Percentiles rank a stretch among this genome's conserved stretches.
These are phyloP conservation scores for Rhizopus stolonifer DNA, from an alignment of 371 early-diverging fungal genomes.

Conservation along the genomic window DNA sequence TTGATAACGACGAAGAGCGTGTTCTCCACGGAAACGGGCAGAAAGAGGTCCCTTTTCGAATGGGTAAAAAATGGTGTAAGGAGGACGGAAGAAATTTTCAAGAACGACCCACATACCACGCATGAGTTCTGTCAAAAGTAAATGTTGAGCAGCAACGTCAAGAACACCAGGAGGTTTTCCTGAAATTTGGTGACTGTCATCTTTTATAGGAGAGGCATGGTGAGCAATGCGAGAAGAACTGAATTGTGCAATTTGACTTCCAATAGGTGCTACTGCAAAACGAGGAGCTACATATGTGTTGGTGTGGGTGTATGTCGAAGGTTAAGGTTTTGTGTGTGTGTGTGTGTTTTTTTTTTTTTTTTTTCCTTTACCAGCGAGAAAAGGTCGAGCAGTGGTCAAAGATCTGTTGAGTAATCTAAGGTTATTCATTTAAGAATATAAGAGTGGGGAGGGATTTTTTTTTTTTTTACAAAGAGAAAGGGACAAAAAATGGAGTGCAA, in stretches of 20 bases:
- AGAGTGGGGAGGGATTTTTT: slow-evolving; percentile 21
- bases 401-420: slow-evolving; percentile 21
- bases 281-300: slow-evolving; percentile 24
- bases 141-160: slow-evolving; percentile 79
- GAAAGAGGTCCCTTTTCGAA: slow-evolving; percentile 93
- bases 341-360: too few relatives aligned
- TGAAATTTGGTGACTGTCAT: slow-evolving; percentile 30
- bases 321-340: too few relatives aligned
- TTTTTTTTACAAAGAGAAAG: too few relatives aligned
- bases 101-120: slow-evolving; percentile 91
- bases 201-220: slow-evolving; percentile 35
- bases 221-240: slow-evolving; percentile 32
- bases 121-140: slow-evolving; percentile 90
- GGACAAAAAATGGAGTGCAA: too few relatives aligned
- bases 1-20: slow-evolving; percentile 94
- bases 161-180: slow-evolving; percentile 51
- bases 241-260: slow-evolving; percentile 38
- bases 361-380: slow-evolving; percentile 16
- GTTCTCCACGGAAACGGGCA: slow-evolving; percentile 97
- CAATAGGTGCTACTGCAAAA: slow-evolving; percentile 38
- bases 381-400: slow-evolving; percentile 9
- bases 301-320: too few relatives aligned
- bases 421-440: slow-evolving; percentile 25
- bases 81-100: slow-evolving; percentile 93
- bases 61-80: slow-evolving; percentile 96